phyloP scores from a whole-genome alignment of 1,284 basidiomycete genomes.

The Ustilago curta region DNA sequence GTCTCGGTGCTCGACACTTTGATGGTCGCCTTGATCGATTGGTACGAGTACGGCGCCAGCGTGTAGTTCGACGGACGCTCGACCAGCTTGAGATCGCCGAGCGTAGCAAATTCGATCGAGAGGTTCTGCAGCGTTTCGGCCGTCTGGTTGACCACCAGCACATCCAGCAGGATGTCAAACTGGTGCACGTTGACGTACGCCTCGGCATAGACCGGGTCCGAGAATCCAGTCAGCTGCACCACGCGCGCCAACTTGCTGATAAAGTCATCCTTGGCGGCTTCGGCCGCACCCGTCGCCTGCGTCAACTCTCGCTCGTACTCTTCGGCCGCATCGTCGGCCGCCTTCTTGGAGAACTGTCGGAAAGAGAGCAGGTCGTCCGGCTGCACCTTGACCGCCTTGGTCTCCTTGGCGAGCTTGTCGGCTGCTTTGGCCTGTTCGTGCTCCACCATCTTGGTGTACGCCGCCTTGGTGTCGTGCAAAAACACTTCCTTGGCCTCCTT shows the following conservation, averaged over 20 bases:
- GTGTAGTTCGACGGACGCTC: conserved; percentile 94
- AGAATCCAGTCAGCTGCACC: conserved; percentile 96
- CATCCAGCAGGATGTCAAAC: conserved; percentile 93
- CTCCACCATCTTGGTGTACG: conserved; percentile 94
- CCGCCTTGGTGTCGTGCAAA: conserved; percentile 89
- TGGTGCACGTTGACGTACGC: conserved; percentile 98
- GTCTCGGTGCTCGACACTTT: conserved; percentile 90
- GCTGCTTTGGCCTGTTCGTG: conserved; percentile 77
- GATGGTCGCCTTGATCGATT: conserved; percentile 98
- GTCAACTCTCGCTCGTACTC: conserved; percentile 90
- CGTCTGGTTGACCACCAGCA: conserved; percentile 97
- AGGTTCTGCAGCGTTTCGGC: conserved; percentile 94
- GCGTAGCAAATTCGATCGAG: conserved; percentile 95
- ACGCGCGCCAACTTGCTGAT: conserved; percentile 95
- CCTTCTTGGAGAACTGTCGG: conserved; percentile 94
- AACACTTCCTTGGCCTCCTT: conserved; percentile 83
- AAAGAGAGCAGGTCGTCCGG: conserved; percentile 93
- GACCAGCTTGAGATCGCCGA: conserved; percentile 96
- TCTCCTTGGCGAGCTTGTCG: conserved; percentile 84
- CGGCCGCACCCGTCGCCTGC: conserved; percentile 86
- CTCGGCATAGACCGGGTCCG: conserved; percentile 97
- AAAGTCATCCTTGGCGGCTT: conserved; percentile 87
- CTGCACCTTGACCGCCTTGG: conserved; percentile 81
- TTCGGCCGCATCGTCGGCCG: conserved; percentile 70
- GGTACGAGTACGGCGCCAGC: conserved; percentile 95